Evolutionary conservation across 192 early-diverging fungal species (phyloP), one percentile per base, ranked within the genome.

Genomic region (Radiomyces spectabilis): DNA sequence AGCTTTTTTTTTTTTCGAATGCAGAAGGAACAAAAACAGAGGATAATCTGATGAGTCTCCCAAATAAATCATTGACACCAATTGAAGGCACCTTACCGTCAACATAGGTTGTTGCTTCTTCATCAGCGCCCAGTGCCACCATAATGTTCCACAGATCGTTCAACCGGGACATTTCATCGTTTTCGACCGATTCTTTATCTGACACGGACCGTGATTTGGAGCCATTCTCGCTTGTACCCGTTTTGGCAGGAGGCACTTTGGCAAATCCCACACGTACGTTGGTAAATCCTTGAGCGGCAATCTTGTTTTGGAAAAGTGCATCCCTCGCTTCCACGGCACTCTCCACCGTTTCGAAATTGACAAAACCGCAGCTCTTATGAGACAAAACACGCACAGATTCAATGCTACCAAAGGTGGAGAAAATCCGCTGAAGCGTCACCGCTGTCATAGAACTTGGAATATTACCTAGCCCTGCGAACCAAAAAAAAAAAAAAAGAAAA

Each of bases 301-400:
- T 75, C 48, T 92, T 85, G 55, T 88, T 87, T 29, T 90, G 91
- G 65, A 94, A 86, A 80, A 95, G 84, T 16, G 78, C 80, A 51
- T 88, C 80, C 48, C 86, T 86, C 19, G 94, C 95, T 29, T 81
- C 73, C 51, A 95, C 85, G 2, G 95, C 94, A 59, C 92, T 87
- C 29, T 92, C 91, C 43, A 94, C 74, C 39, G 71, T 77, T 35
- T 85, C 82, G 75, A 95, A 98, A 69, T 96, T 96, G 55, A 98
- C 89, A 69, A 96, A 96, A 4, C 93, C 95, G 66, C 95, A 95
- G 61, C 86, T 94, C 59, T 98, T 98, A 71, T 92, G 92, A 12
- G 91, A 89, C 56, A 98, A 59, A 1, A 98, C 94, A 5, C 95
- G 83, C 18, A 90, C 87, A 22, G 93, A 95, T 62, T 96, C 94